phyloP scores from a whole-genome alignment of 768 basidiomycete species.

The Butyriboletus loyo region DNA sequence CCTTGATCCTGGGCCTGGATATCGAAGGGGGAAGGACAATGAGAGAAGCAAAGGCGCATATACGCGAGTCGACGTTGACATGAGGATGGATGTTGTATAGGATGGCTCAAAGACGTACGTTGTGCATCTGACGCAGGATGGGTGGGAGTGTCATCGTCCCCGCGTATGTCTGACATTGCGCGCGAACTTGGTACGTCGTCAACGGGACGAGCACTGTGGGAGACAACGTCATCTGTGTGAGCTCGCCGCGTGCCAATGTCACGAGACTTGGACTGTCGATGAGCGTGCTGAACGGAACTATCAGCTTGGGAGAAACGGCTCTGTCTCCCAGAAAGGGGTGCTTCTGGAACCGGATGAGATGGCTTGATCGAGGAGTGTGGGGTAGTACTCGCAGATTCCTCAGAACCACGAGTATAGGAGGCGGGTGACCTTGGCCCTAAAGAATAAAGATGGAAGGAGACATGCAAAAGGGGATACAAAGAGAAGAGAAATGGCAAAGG shows the following conservation, averaged over 20 bases:
- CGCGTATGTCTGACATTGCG: conserved; percentile 15
- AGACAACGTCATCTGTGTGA: conserved; percentile 17
- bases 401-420: conserved; percentile 30
- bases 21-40: conserved; percentile 16
- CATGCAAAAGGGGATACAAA: conserved; percentile 28
- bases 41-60: conserved; percentile 19
- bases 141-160: conserved; percentile 16
- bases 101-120: conserved; percentile 37
- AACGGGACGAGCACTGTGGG: conserved; percentile 7
- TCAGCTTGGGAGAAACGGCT: conserved; percentile 26
- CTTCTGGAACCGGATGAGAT: conserved; percentile 12
- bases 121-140: conserved; percentile 30
- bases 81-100: conserved; percentile 27
- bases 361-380: conserved; percentile 15
- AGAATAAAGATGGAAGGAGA: conserved; percentile 35
- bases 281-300: conserved; percentile 8
- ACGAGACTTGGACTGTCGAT: conserved; percentile 10
- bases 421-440: conserved; percentile 41
- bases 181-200: conserved; percentile 23
- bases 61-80: conserved; percentile 24
- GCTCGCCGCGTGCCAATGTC: conserved; percentile 18
- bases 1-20: conserved; percentile 30
- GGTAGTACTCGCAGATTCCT: conserved; percentile 16
- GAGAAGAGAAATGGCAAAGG: conserved; percentile 30
- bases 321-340: conserved; percentile 6